phyloP scores from a whole-genome alignment of 2,329 filamentous ascomycete genomes.

The Claviceps africana region DNA sequence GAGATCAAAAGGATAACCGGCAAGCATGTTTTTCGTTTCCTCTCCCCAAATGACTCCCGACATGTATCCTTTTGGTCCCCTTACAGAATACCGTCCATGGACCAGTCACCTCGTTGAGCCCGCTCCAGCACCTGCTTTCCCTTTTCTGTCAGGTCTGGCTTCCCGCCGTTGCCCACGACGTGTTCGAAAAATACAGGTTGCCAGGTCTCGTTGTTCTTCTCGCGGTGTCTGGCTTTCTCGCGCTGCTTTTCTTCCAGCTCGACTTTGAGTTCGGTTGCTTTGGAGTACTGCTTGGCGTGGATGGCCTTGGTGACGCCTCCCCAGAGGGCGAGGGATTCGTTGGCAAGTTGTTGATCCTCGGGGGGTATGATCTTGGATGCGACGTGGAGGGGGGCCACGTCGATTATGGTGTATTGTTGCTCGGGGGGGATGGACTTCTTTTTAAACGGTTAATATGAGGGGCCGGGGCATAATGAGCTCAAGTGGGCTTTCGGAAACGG shows the following conservation, averaged over 20 bases:
- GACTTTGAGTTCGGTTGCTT: slow-evolving; percentile 76
- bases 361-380: slow-evolving; percentile 70
- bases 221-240: slow-evolving; percentile 67
- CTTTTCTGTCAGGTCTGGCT: slow-evolving; percentile 41
- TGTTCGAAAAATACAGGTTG: slow-evolving; percentile 77
- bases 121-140: slow-evolving; percentile 35
- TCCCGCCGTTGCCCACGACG: slow-evolving; percentile 39
- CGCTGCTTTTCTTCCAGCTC: slow-evolving; percentile 86
- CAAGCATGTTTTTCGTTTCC: not conserved
- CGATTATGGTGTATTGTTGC: slow-evolving; percentile 64
- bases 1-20: not conserved
- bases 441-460: not conserved
- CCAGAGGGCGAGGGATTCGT: slow-evolving; percentile 87
- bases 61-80: not conserved
- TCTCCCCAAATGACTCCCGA: too few species aligned
- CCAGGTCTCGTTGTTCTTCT: slow-evolving; percentile 56
- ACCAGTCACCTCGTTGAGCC: slow-evolving; percentile 40
- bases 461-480: too few species aligned
- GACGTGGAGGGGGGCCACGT: slow-evolving; percentile 71
- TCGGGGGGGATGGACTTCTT: slow-evolving; percentile 34
- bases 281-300: slow-evolving; percentile 62
- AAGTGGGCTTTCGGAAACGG: not conserved
- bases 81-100: slow-evolving; percentile 29
- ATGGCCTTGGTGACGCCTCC: slow-evolving; percentile 78
- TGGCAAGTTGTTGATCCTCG: slow-evolving; percentile 61